Percentiles rank a stretch among this genome's conserved stretches.
Conservation (phyloP, 2,329 filamentous ascomycete genomes). For the Leptographium procerum region DNA sequence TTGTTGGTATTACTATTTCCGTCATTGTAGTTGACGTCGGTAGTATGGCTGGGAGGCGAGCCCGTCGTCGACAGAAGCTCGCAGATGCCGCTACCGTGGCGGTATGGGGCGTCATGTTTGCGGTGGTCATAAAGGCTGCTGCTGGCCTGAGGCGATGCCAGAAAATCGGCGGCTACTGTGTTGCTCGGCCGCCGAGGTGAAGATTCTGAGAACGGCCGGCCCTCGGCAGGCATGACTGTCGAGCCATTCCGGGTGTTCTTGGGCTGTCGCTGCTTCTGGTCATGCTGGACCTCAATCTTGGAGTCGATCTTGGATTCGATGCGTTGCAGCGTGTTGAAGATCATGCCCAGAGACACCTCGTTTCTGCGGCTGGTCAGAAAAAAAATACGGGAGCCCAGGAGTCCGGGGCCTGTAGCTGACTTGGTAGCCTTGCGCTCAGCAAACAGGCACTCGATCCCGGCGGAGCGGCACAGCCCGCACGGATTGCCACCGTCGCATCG, state of each 20-base stretch:
- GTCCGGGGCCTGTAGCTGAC: slow-evolving; percentile 15
- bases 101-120: slow-evolving; percentile 13
- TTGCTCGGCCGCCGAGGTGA: not conserved
- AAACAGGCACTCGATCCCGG: slow-evolving; percentile 38
- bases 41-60: not conserved
- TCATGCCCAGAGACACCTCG: slow-evolving; percentile 40
- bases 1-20: not conserved
- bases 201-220: not conserved
- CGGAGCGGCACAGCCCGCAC: slow-evolving; percentile 38
- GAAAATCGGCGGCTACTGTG: not conserved
- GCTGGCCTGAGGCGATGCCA: not conserved
- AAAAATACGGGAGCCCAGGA: not conserved
- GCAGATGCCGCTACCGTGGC: slow-evolving; percentile 24
- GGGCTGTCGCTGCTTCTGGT: not conserved
- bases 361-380: slow-evolving; percentile 22
- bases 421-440: slow-evolving; percentile 41
- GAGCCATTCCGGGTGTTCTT: not conserved
- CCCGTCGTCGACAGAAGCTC: slow-evolving; percentile 8
- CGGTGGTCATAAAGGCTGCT: not conserved
- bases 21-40: not conserved
- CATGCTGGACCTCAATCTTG: slow-evolving; percentile 31
- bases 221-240: not conserved
- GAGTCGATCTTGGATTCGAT: slow-evolving; percentile 41
- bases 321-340: slow-evolving; percentile 41
- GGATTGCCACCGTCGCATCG: slow-evolving; percentile 43